These are phyloP conservation scores for Botryotinia calthae DNA, from an alignment of 2,329 filamentous ascomycete genomes.

Conservation along the genomic window DNA sequence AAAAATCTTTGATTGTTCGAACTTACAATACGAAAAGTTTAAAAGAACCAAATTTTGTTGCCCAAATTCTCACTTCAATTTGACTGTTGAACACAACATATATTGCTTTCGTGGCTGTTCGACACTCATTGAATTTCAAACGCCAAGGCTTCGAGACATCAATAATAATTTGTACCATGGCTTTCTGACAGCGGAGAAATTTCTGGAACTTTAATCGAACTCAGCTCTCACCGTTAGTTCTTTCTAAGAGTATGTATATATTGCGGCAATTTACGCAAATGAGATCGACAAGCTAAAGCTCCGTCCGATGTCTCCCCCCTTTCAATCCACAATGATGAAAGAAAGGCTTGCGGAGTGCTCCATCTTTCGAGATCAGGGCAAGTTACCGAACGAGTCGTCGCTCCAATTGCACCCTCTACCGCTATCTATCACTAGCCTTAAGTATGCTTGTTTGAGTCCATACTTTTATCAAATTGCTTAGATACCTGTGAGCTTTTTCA, in stretches of 20 bases:
- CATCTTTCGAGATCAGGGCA: not conserved
- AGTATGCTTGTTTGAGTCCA: not conserved
- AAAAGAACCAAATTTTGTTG: not conserved
- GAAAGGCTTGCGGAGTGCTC: not conserved
- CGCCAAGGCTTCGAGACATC: constrained; percentile 2
- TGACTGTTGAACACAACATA: not conserved
- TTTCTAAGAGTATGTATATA: not conserved
- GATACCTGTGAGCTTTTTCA: not conserved
- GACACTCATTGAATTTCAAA: not conserved
- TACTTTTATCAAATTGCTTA: not conserved
- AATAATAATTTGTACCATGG: not conserved
- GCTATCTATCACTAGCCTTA: not conserved
- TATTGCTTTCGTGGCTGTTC: not conserved
- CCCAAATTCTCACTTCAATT: not conserved
- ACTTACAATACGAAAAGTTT: not conserved
- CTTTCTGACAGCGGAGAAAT: not conserved
- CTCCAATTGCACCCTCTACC: not conserved
- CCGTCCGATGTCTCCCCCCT: constrained; percentile 3
- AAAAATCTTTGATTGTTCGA: not conserved
- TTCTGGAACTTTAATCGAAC: not conserved
- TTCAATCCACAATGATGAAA: not conserved
- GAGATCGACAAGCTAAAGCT: not conserved
- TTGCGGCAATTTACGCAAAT: not conserved
- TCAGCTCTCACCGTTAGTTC: not conserved
- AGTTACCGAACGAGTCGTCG: not conserved